A percentile compares a stretch with the other conserved stretches of the same genome.
Conservation (phyloP, 1,139 yeast genomes). For the Yueomyces sp. region DNA sequence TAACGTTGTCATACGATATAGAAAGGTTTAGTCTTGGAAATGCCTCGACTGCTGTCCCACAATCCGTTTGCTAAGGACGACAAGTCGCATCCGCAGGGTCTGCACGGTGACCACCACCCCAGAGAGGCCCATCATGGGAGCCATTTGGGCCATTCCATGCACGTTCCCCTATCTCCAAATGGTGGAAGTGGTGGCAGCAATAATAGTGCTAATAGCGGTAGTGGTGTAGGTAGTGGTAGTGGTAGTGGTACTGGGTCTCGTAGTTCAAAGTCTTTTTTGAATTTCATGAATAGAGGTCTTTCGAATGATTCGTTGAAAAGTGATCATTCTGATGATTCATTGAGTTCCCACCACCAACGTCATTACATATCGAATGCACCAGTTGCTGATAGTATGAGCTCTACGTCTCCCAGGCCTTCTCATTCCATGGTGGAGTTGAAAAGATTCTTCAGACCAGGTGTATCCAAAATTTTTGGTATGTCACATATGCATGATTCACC, state of each 20-base stretch:
- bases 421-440: conserved; percentile 71
- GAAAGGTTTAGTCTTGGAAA: neutral
- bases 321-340: conserved; percentile 15
- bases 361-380: conserved; percentile 1
- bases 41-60: conserved; percentile 16
- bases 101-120: conserved; percentile 1
- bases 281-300: conserved; percentile 17
- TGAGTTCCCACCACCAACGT: conserved; percentile 2
- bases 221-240: too few species aligned
- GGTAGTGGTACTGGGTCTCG: too few species aligned
- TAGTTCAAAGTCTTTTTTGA: conserved; percentile 16
- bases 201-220: too few species aligned
- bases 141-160: neutral
- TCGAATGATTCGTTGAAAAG: conserved; percentile 18
- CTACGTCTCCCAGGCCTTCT: conserved; percentile 18
- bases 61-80: conserved; percentile 16
- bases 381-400: conserved; percentile 1
- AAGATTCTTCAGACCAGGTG: conserved; percentile 40
- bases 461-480: conserved; percentile 10
- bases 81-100: conserved; percentile 4
- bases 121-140: neutral
- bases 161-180: conserved; percentile 3
- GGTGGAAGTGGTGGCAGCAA: neutral
- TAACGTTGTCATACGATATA: too few species aligned
- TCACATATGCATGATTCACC: conserved; percentile 7